Evolutionary conservation across 2,329 filamentous ascomycete species (phyloP).

Genomic region (Neospermospora avenae): DNA sequence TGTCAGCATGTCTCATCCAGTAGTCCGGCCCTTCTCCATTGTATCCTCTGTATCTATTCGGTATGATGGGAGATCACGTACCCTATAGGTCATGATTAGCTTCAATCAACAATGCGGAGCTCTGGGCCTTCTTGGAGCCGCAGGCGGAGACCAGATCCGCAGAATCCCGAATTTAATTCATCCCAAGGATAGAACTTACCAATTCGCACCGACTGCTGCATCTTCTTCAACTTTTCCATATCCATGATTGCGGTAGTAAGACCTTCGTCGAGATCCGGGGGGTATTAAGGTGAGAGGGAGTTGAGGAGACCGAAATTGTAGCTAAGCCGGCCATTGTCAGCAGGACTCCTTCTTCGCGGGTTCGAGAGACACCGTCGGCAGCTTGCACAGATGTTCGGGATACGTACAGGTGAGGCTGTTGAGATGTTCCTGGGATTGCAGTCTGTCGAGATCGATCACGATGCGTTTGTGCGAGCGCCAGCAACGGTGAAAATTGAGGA

Average conservation of each 20-base stretch:
- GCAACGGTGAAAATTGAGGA: conserved; percentile 1
- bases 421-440: conserved; percentile 14
- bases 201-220: conserved; percentile 60
- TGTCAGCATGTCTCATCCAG: conserved; percentile 26
- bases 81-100: conserved; percentile 8
- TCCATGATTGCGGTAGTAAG: conserved; percentile 51
- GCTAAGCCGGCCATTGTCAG: conserved; percentile 10
- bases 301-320: not conserved
- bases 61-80: conserved; percentile 1
- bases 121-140: conserved; percentile 4
- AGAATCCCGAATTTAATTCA: not conserved
- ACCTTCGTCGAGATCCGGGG: conserved; percentile 27
- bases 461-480: conserved; percentile 9
- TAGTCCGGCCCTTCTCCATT: not conserved
- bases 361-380: not conserved
- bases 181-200: conserved; percentile 24
- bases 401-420: conserved; percentile 16
- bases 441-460: conserved; percentile 7
- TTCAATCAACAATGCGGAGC: not conserved
- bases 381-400: not conserved
- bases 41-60: conserved; percentile 1
- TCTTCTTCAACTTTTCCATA: conserved; percentile 62
- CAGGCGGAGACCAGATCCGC: not conserved
- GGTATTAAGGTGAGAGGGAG: conserved; percentile 16
- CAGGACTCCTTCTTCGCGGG: not conserved